phyloP scores from a whole-genome alignment of 495 filamentous ascomycete species.

The Peziza echinospora region DNA sequence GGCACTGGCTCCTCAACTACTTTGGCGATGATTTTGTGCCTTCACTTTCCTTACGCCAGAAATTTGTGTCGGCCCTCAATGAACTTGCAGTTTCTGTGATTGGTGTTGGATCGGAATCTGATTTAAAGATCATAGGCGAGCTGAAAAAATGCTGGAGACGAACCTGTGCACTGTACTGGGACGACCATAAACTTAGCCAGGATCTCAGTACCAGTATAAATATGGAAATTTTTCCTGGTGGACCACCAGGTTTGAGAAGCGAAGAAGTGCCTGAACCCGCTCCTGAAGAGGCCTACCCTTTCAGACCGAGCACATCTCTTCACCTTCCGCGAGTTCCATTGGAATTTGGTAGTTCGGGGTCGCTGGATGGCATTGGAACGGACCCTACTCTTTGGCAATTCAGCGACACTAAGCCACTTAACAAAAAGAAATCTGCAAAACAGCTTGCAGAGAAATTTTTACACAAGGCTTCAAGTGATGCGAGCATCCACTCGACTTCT shows the following conservation, averaged over 20 bases:
- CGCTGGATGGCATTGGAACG: neutral
- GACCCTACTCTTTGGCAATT: neutral
- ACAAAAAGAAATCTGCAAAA: neutral
- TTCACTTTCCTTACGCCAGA: constrained; percentile 52
- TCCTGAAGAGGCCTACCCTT: neutral
- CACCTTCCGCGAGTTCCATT: neutral
- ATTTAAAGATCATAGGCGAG: constrained; percentile 78
- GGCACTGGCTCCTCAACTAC: constrained; percentile 98
- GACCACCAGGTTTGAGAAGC: constrained; percentile 17
- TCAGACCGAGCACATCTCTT: neutral
- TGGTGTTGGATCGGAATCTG: constrained; percentile 40
- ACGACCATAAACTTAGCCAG: constrained; percentile 23
- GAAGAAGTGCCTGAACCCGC: neutral
- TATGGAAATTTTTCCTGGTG: constrained; percentile 54
- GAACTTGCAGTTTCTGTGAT: constrained; percentile 38
- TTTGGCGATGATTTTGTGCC: constrained; percentile 87
- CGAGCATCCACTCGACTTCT: neutral
- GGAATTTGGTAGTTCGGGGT: neutral
- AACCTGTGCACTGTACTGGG: constrained; percentile 76
- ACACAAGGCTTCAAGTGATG: neutral
- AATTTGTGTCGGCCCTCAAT: constrained; percentile 70
- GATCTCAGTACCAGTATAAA: constrained; percentile 33
- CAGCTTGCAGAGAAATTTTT: neutral
- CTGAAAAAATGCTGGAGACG: constrained; percentile 95
- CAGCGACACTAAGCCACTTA: neutral